Base-by-base conservation (phyloP, 169 alveolate genomes). In the Theileria luwenshuni region DNA sequence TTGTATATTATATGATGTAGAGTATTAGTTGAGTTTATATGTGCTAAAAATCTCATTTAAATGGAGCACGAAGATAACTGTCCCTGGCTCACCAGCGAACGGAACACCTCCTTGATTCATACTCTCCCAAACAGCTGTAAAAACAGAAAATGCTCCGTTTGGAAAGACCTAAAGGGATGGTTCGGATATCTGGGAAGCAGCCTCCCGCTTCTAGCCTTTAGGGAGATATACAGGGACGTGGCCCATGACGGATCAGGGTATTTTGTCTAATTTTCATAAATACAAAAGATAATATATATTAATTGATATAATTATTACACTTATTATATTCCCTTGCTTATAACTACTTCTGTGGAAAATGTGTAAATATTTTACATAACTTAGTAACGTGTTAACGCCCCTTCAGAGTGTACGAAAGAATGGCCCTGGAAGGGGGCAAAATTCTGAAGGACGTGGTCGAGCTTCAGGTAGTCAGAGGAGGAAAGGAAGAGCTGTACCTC, bases 1-100 rank as follows among this genome's bases (percentile, higher is more conserved):
- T 56, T 56, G 47, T 25, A 2, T 25, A 56, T 5, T 2, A 56
- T 56, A 56, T 56, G 42, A 56, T 27, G 65, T 27, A 56, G 25
- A 56, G 6, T 56, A 56, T 56, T n/a, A 17, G 25, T 56, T 56
- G 8, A 1, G 30, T 56, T 15, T 56, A 56, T n/a, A 21, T n/a
- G 65, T 56, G 65, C 65, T 32, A 45, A 63, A 45, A 63, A 43
- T 63, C 38, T 52, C 59, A 63, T 45, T 1, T 63, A 63, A 7
- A 79, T 79, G 87, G 87, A 79, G 77, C 87, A 79, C 72, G 87
- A 79, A 60, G 87, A 79, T 32, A 79, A 70, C 47, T 79, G 87
- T 28, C 87, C 87, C 0, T 79, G 87, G 87, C 49, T 49, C 30
- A 71, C 23, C 28, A 64, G 61, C 43, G 48, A 47, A 28, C 84